These are phyloP conservation scores for Isabelozyma gotoi DNA, from an alignment of 805 yeast genomes.

Conservation along the genomic window DNA sequence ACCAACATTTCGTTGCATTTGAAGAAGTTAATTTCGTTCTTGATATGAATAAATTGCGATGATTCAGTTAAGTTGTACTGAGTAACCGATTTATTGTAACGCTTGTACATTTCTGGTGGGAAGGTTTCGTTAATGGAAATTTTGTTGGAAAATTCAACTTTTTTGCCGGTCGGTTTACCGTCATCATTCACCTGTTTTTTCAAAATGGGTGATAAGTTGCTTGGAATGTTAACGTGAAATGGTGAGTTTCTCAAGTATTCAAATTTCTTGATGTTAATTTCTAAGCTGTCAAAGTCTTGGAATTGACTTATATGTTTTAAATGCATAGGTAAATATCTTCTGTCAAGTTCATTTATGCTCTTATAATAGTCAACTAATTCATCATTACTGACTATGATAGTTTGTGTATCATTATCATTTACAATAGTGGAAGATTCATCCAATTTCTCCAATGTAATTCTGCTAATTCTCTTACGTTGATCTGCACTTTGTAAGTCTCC, in stretches of 20 bases:
- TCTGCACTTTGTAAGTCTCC: background rate
- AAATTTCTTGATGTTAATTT: conserved; percentile 29
- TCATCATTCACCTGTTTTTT: conserved; percentile 5
- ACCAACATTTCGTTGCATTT: conserved; percentile 68
- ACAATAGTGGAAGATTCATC: background rate
- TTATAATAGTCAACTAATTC: conserved; percentile 24
- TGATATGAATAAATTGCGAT: conserved; percentile 49
- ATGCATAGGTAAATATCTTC: conserved; percentile 29
- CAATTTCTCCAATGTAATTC: background rate
- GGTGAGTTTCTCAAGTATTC: conserved; percentile 17
- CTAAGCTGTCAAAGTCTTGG: conserved; percentile 29
- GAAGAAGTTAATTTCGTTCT: conserved; percentile 62
- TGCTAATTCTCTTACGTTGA: background rate
- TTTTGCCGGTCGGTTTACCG: conserved; percentile 13
- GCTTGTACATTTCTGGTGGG: conserved; percentile 50
- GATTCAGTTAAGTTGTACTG: conserved; percentile 53
- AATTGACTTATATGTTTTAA: conserved; percentile 37
- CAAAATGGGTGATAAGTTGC: conserved; percentile 11
- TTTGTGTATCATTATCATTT: conserved; percentile 8
- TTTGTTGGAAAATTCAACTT: conserved; percentile 46
- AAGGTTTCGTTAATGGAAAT: conserved; percentile 52
- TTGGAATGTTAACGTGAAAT: background rate
- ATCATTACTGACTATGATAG: conserved; percentile 20
- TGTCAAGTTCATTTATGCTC: conserved; percentile 19
- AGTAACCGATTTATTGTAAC: conserved; percentile 53